Conservation (phyloP, 1,284 basidiomycete species). For the Malassezia arunalokei region DNA sequence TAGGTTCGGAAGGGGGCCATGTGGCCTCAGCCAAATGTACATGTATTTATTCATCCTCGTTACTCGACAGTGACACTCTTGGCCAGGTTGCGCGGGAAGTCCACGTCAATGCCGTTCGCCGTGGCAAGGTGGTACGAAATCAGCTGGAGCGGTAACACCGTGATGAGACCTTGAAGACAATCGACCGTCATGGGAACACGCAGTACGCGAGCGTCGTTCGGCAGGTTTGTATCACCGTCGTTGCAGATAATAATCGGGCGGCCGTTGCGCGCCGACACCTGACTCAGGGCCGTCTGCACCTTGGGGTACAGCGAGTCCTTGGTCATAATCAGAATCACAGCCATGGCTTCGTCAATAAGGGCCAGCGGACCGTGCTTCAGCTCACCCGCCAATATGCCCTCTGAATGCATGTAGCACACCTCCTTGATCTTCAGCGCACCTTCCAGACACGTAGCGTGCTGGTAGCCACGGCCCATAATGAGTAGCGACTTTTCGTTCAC, state of each 20-base stretch:
- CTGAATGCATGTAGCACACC: conserved; percentile 55
- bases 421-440: conserved; percentile 99
- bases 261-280: conserved; percentile 94
- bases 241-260: conserved; percentile 89
- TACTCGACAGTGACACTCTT: conserved; percentile 47
- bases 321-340: conserved; percentile 76
- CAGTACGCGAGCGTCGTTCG: conserved; percentile 64
- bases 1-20: no score
- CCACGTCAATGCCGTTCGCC: conserved; percentile 89
- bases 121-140: conserved; percentile 93
- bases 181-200: conserved; percentile 70
- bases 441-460: conserved; percentile 93
- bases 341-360: conserved; percentile 94
- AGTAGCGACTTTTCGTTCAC: conserved; percentile 75
- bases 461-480: conserved; percentile 96
- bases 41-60: conserved; percentile 1
- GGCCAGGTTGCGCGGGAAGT: conserved; percentile 89
- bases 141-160: conserved; percentile 90
- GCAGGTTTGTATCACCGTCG: conserved; percentile 73
- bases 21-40: no score
- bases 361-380: conserved; percentile 97
- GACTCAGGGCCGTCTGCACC: conserved; percentile 85
- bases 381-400: conserved; percentile 82
- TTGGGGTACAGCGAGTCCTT: conserved; percentile 97
- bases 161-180: conserved; percentile 86